Evolutionary conservation across 208 protist genomes (phyloP), one percentile per base, ranked within the genome.

Genomic region (Leishmania gerbilli): DNA sequence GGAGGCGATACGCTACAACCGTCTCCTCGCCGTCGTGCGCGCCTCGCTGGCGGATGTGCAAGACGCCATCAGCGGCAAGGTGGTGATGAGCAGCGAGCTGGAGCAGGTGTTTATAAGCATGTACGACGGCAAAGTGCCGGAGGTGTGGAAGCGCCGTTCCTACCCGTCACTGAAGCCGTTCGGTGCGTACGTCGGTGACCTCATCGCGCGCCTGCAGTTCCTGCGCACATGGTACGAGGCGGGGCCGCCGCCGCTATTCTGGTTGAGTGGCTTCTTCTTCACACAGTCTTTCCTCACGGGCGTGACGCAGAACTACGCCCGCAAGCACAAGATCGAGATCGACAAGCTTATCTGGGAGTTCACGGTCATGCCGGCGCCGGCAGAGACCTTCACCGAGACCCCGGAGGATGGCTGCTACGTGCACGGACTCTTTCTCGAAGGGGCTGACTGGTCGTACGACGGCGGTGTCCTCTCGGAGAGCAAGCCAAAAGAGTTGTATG

Each of bases 101-200:
- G 99, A 99, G 87, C 87, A 90, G 55, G 97, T 99, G 67, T 97
- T 96, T 74, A 97, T 97, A 80, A 91, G 89, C 74, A 96, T 99
- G 76, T 99, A 95, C 68, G 92, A 98, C 69, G 90, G 95, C 37
- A 94, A 98, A 80, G 97, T 99, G 49, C 97, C 98, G 13, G 91
- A 98, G 71, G 67, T 94, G 71, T 98, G 96, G 93, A 92, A 90
- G 53, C 92, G 89, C 64, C 87, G 88, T 34, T 97, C 98, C 24
- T 99, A 99, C 88, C 99, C 99, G 31, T 99, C 96, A 13, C 86
- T 99, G 53, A 99, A 99, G 89, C 94, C 98, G 15, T 95, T 99
- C 42, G 93, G 95, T 62, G 88, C 94, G 31, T 99, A 99, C 93
- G 88, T 99, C 42, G 95, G 89, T 74, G 99, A 99, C 88, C 87